Percentiles rank a stretch among this genome's conserved stretches.
These are phyloP conservation scores for Jackrogersella multiformis DNA, from an alignment of 495 filamentous ascomycete species.

Conservation along the genomic window DNA sequence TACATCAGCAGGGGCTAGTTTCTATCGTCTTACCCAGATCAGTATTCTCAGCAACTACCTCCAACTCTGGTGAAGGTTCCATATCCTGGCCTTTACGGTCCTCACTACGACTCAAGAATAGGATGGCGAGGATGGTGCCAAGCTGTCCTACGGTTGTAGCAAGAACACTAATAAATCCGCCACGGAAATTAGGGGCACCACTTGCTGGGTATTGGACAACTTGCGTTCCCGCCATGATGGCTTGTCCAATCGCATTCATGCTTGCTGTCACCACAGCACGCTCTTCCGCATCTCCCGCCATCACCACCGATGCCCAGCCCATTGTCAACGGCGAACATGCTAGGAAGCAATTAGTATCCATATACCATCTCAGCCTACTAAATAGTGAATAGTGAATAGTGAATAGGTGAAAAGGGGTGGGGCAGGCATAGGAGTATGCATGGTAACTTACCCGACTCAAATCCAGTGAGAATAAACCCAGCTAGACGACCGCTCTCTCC, in stretches of 20 bases:
- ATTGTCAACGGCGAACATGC: slow-evolving; percentile 49
- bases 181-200: slow-evolving; percentile 42
- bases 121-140: slow-evolving; percentile 21
- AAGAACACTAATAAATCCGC: slow-evolving; percentile 42
- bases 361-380: neutral
- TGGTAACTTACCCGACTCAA: slow-evolving; percentile 45
- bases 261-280: slow-evolving; percentile 50
- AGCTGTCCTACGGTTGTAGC: slow-evolving; percentile 37
- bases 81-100: neutral
- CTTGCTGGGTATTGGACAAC: slow-evolving; percentile 47
- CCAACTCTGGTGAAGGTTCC: slow-evolving; percentile 23
- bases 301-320: slow-evolving; percentile 49
- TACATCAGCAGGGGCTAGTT: neutral
- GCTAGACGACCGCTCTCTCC: slow-evolving; percentile 48
- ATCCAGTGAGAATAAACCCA: slow-evolving; percentile 48
- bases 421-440: neutral
- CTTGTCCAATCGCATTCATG: slow-evolving; percentile 54
- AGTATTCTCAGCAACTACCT: slow-evolving; percentile 6
- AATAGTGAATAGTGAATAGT: neutral
- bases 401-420: neutral
- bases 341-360: slow-evolving; percentile 22
- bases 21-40: slow-evolving; percentile 18
- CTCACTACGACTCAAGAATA: slow-evolving; percentile 24
- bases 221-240: slow-evolving; percentile 48
- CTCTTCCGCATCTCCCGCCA: slow-evolving; percentile 50